A percentile compares a stretch with the other conserved stretches of the same genome.
Evolutionary conservation across 257 asterid genomes (phyloP).

Genomic region (Rehmannia glutinosa): DNA sequence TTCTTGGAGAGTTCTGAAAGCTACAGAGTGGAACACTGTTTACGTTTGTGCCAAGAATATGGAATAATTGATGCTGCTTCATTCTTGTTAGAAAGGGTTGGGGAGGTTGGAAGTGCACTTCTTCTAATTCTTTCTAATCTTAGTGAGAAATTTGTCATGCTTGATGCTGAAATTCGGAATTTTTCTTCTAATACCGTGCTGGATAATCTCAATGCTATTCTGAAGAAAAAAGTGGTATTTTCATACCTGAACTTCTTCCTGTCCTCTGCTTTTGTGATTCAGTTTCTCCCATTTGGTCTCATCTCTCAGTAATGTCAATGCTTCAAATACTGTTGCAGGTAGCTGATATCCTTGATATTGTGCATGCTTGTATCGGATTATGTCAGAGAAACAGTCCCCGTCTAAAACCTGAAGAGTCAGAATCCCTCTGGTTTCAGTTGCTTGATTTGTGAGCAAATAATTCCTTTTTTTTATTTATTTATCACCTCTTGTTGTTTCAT

Average conservation of each 20-base stretch:
- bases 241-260: conserved; percentile 14
- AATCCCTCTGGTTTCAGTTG: conserved; percentile 90
- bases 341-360: conserved; percentile 63
- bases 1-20: conserved; percentile 95
- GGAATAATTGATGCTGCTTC: conserved; percentile 84
- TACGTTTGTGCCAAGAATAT: conserved; percentile 88
- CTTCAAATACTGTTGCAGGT: conserved; percentile 54
- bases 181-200: conserved; percentile 31
- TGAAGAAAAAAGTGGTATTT: conserved; percentile 69
- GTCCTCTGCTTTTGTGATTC: conserved; percentile 12
- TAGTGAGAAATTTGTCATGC: conserved; percentile 53
- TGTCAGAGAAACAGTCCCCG: conserved; percentile 97
- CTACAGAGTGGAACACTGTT: conserved; percentile 90
- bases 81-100: conserved; percentile 95
- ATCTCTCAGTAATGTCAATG: conserved; percentile 5
- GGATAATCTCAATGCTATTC: conserved; percentile 39
- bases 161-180: conserved; percentile 52
- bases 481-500: not conserved
- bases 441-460: conserved; percentile 76
- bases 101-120: conserved; percentile 94
- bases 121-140: conserved; percentile 68
- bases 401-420: conserved; percentile 79
- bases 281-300: conserved; percentile 17
- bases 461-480: conserved; percentile 18
- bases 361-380: conserved; percentile 70